These are phyloP conservation scores for Phytopythium vexans DNA, from an alignment of 352 stramenopile species.

Conservation along the genomic window DNA sequence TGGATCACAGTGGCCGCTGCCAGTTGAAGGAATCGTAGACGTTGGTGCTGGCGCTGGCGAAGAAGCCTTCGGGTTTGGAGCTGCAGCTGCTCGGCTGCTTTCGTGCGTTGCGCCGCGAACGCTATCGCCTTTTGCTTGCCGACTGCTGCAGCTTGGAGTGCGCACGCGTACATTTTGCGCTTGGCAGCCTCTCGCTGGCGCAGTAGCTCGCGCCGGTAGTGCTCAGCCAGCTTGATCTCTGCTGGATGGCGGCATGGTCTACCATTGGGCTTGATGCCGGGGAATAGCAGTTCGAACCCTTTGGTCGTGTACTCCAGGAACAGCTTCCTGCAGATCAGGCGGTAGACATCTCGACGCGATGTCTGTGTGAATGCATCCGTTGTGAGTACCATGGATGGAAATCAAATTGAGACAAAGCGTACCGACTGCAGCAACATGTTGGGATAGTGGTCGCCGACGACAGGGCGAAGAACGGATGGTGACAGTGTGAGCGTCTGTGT, in stretches of 20 bases:
- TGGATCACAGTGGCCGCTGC: not conserved
- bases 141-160: conserved; percentile 11
- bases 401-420: conserved; percentile 2
- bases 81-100: conserved; percentile 23
- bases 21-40: not conserved
- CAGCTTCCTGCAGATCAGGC: conserved; percentile 27
- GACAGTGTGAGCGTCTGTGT: conserved; percentile 6
- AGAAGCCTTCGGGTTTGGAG: conserved; percentile 7
- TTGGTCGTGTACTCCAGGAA: conserved; percentile 43
- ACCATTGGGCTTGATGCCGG: conserved; percentile 23
- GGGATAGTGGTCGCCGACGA: conserved; percentile 9
- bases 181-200: conserved; percentile 5
- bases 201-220: not conserved
- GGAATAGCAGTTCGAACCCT: conserved; percentile 41
- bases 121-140: conserved; percentile 10
- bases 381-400: not conserved
- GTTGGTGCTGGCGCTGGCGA: not conserved
- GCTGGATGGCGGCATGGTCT: conserved; percentile 4
- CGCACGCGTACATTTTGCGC: conserved; percentile 9
- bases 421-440: conserved; percentile 10
- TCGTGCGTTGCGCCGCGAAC: conserved; percentile 13
- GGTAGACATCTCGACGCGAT: conserved; percentile 11
- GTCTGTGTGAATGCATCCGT: not conserved
- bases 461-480: conserved; percentile 10
- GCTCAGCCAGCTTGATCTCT: not conserved